Base-by-base conservation (phyloP, 495 filamentous ascomycete genomes). In the Podospora anserina region DNA sequence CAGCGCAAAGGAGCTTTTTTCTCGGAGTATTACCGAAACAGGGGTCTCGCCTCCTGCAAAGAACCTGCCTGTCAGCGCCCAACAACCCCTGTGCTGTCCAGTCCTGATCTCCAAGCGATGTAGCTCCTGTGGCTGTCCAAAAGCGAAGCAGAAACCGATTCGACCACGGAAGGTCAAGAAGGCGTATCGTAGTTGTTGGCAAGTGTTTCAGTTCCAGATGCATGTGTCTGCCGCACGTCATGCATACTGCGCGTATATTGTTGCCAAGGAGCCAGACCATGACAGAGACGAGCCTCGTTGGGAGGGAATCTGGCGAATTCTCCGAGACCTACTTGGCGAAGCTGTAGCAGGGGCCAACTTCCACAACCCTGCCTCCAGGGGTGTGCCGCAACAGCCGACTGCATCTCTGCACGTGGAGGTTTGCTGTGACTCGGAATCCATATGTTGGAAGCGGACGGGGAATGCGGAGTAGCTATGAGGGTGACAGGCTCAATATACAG, bases 11-110 rank as follows among this genome's bases (percentile, higher is more conserved):
- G 65, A 13, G 28, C 26, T 53, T 34, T 44, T 44, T 60, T 49
- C 49, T 67, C 65, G 65, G 65, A 61, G 55, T 53, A 57, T 60
- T 67, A 60, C 65, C 65, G 65, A 61, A 61, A 61, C 56, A 67
- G 58, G 64, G 64, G 56, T 66, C 32, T 28, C 11, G n/a, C 23
- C 39, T 64, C 16, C 39, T 30, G 34, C 34, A 39, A 39, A 39
- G 3, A 39, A 63, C 61, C 28, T 30, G 34, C 34, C 23, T 32
- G 32, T 28, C 61, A 63, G 19, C n/a, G 19, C 18, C 30, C 16
- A 44, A 16, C 16, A 63, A 63, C 13, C 53, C 44, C 39, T 55
- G 30, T 32, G 62, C 39, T 49, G 2, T 39, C 34, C 34, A 39
- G 11, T 39, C 54, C 55, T 20, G 19, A 23, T 23, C 23, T 56